Evolutionary conservation across 1,284 basidiomycete genomes (phyloP).

Genomic region (Ustilago bromivora): DNA sequence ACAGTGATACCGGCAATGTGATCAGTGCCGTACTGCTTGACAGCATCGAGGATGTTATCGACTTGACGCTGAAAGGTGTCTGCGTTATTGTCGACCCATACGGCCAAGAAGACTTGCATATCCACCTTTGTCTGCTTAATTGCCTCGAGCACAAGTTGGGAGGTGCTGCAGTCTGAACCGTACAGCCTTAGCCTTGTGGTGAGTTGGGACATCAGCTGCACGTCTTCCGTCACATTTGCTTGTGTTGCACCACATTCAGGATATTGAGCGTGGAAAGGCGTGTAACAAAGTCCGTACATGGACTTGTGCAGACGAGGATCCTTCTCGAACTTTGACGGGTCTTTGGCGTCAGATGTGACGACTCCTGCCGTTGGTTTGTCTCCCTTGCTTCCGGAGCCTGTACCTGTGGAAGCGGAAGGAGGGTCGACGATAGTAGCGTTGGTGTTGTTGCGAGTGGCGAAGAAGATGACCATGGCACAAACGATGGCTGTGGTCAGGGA

Average conservation of each 20-base stretch:
- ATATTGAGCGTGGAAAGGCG: slow-evolving; percentile 58
- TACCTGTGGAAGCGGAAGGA: background rate
- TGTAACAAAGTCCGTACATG: slow-evolving; percentile 73
- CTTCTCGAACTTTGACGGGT: slow-evolving; percentile 78
- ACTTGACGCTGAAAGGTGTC: slow-evolving; percentile 81
- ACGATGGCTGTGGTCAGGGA: slow-evolving; percentile 34
- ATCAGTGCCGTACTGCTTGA: slow-evolving; percentile 82
- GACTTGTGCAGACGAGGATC: slow-evolving; percentile 76
- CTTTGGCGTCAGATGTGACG: slow-evolving; percentile 71
- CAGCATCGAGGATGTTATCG: slow-evolving; percentile 76
- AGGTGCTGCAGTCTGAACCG: slow-evolving; percentile 74
- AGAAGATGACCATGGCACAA: slow-evolving; percentile 45
- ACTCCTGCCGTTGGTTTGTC: slow-evolving; percentile 29
- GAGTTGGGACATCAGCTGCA: slow-evolving; percentile 71
- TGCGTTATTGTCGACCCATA: slow-evolving; percentile 78
- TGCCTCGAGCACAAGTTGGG: slow-evolving; percentile 77
- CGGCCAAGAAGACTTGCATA: slow-evolving; percentile 86
- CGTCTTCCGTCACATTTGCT: slow-evolving; percentile 72
- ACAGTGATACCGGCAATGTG: slow-evolving; percentile 82
- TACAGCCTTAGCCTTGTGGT: slow-evolving; percentile 67
- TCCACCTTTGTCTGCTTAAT: slow-evolving; percentile 89
- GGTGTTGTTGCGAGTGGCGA: slow-evolving; percentile 37
- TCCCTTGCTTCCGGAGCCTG: background rate
- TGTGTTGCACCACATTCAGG: slow-evolving; percentile 71
- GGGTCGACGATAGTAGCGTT: slow-evolving; percentile 29